phyloP scores from a whole-genome alignment of 192 early-diverging fungal species.

The Podila epicladia region DNA sequence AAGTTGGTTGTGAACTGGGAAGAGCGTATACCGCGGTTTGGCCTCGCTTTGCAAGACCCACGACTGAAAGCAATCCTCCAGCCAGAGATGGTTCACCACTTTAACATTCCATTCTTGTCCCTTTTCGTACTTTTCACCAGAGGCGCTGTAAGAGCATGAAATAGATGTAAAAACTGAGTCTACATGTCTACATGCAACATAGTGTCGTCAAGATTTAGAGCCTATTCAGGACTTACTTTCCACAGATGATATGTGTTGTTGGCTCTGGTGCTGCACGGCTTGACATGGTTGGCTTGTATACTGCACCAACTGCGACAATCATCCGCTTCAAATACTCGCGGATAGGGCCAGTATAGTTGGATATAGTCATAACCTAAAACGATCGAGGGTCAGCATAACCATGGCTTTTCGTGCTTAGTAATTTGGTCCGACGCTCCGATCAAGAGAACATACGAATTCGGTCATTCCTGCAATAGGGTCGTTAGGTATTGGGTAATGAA shows the following conservation, averaged over 20 bases:
- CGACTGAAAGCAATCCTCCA: constrained; percentile 78
- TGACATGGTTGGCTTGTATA: constrained; percentile 71
- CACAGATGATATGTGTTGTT: constrained; percentile 84
- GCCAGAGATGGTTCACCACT: constrained; percentile 87
- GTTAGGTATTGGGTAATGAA: constrained; percentile 68
- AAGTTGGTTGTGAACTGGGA: constrained; percentile 62
- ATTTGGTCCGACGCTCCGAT: constrained; percentile 6
- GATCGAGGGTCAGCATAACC: background rate
- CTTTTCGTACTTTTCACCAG: constrained; percentile 71
- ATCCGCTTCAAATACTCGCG: constrained; percentile 73
- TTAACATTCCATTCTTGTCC: constrained; percentile 74
- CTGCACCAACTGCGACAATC: constrained; percentile 69
- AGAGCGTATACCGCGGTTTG: constrained; percentile 62
- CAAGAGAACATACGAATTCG: background rate
- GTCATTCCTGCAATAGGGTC: constrained; percentile 57
- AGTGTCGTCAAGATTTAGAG: background rate
- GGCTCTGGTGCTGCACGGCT: constrained; percentile 15
- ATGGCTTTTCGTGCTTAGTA: background rate
- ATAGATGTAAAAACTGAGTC: background rate
- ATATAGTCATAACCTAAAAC: constrained; percentile 65
- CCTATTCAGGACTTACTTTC: constrained; percentile 51
- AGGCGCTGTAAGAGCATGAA: constrained; percentile 39
- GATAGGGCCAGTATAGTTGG: constrained; percentile 74
- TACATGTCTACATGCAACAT: background rate
- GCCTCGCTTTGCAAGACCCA: constrained; percentile 69